Conservation (phyloP, 768 basidiomycete genomes). For the Podaxis sp. region DNA sequence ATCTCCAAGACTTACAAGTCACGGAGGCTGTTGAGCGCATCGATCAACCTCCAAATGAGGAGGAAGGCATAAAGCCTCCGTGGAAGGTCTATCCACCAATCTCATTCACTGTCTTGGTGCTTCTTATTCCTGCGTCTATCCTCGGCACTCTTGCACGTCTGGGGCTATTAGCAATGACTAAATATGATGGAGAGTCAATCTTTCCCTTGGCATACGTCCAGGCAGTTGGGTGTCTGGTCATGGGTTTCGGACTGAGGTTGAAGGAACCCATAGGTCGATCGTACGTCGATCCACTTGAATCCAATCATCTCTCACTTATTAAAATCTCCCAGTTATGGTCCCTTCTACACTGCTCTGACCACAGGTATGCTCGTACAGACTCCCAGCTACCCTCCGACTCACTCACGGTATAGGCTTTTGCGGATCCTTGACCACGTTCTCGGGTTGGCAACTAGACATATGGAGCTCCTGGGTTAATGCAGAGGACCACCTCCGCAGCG, state of each 20-base stretch:
- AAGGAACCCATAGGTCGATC: slow-evolving; percentile 71
- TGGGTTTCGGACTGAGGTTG: slow-evolving; percentile 74
- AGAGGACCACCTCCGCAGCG: slow-evolving; percentile 46
- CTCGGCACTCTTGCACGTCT: slow-evolving; percentile 82
- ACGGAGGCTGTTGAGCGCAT: slow-evolving; percentile 26
- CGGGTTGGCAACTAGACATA: slow-evolving; percentile 87
- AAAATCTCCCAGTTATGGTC: slow-evolving; percentile 64
- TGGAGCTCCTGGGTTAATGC: slow-evolving; percentile 84
- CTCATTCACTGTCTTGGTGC: slow-evolving; percentile 58
- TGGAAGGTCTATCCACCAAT: slow-evolving; percentile 43
- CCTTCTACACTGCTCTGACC: slow-evolving; percentile 82
- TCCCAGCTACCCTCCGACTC: neutral
- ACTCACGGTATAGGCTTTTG: slow-evolving; percentile 71
- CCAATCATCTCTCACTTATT: neutral
- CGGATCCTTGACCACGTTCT: slow-evolving; percentile 95
- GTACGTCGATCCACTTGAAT: slow-evolving; percentile 40
- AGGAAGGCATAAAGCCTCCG: slow-evolving; percentile 22
- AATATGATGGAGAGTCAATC: slow-evolving; percentile 70
- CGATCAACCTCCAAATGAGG: slow-evolving; percentile 28
- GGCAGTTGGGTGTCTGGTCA: slow-evolving; percentile 83
- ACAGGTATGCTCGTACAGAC: slow-evolving; percentile 50
- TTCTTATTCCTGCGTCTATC: slow-evolving; percentile 78
- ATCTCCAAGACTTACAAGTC: neutral
- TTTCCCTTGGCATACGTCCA: slow-evolving; percentile 86
- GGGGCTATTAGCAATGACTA: slow-evolving; percentile 69